Conservation (phyloP, 2,329 filamentous ascomycete genomes). For the Leptographium flavum region DNA sequence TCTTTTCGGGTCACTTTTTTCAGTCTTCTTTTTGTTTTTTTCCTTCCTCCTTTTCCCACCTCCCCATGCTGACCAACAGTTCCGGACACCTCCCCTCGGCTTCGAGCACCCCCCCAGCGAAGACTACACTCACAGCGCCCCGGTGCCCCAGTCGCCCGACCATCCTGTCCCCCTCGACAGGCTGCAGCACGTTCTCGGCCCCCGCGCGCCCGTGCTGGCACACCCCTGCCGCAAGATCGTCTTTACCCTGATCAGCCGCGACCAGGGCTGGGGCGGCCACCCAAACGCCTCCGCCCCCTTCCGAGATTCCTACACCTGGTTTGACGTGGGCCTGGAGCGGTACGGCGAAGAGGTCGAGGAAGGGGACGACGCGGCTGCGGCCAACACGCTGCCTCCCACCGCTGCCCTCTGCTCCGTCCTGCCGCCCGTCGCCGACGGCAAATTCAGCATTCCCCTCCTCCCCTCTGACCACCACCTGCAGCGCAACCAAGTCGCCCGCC, state of each 20-base stretch:
- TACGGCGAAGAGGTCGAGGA: constrained; percentile 20
- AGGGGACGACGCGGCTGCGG: background rate
- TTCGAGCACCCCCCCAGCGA: constrained; percentile 16
- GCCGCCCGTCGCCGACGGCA: constrained; percentile 22
- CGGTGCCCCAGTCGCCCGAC: background rate
- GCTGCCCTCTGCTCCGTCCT: constrained; percentile 20
- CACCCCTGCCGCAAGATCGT: constrained; percentile 45
- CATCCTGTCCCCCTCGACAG: background rate
- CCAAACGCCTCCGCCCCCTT: constrained; percentile 21
- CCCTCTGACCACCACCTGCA: constrained; percentile 29
- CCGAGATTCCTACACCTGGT: constrained; percentile 43
- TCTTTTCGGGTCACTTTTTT: too few relatives aligned
- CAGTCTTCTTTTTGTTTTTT: too few relatives aligned
- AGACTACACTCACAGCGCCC: background rate
- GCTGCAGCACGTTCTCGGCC: constrained; percentile 16
- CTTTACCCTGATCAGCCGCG: constrained; percentile 40
- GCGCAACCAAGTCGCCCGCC: constrained; percentile 25
- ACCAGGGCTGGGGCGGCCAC: constrained; percentile 42
- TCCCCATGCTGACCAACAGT: constrained; percentile 12
- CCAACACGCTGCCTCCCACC: background rate
- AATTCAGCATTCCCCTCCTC: constrained; percentile 25
- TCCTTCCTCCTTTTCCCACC: too few relatives aligned
- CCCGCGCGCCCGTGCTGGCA: constrained; percentile 21
- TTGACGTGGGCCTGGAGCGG: constrained; percentile 45
- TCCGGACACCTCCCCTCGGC: constrained; percentile 27